Evolutionary conservation across 257 asterid genomes (phyloP).

Genomic region (Solanum chaucha): DNA sequence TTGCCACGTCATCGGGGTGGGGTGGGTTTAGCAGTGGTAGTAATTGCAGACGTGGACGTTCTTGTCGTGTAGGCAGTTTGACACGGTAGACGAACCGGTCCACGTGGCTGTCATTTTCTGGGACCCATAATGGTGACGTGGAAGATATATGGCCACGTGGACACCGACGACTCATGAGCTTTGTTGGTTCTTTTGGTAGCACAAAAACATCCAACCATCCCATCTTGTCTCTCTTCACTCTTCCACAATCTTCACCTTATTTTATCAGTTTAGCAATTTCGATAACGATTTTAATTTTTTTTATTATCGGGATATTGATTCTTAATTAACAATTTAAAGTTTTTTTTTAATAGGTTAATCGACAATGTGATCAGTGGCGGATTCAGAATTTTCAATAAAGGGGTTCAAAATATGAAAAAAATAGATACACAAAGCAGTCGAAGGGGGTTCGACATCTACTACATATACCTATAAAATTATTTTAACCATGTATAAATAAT

Average conservation of each 20-base stretch:
- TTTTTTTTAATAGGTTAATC: no score
- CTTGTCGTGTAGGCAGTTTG: not conserved
- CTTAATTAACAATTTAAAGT: no score
- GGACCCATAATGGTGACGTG: conserved; percentile 13
- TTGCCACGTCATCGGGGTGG: not conserved
- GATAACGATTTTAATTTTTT: no score
- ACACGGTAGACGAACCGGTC: not conserved
- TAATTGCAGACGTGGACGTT: conserved; percentile 13
- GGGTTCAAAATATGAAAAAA: no score
- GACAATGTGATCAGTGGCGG: no score
- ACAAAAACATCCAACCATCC: conserved; percentile 12
- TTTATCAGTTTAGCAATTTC: no score
- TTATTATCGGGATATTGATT: no score
- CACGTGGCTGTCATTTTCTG: conserved; percentile 36
- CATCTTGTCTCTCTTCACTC: conserved; percentile 3
- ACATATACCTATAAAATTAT: no score
- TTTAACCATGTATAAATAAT: no score
- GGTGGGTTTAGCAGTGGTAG: not conserved
- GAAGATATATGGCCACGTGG: conserved; percentile 20
- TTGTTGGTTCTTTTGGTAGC: conserved; percentile 16
- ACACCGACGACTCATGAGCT: conserved; percentile 10
- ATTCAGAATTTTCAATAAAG: no score
- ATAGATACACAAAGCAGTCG: no score
- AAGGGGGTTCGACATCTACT: no score
- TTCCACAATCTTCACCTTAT: not conserved